Conservation (phyloP, 1,284 basidiomycete species). For the Cutaneotrichosporon sp. region DNA sequence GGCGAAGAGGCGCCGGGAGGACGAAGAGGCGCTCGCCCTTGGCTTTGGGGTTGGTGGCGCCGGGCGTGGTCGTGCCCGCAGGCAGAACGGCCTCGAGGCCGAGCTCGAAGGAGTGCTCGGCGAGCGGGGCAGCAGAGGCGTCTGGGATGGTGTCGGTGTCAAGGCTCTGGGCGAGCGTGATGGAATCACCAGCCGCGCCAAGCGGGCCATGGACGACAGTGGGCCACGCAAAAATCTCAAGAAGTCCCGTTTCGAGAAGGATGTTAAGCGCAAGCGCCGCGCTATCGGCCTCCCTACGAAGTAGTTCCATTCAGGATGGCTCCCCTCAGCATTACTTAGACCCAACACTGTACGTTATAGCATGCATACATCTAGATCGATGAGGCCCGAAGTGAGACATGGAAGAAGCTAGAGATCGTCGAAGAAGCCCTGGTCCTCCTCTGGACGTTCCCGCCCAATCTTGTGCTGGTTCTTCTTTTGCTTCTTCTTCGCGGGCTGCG, state of each 20-base stretch:
- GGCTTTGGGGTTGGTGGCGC: slow-evolving; percentile 54
- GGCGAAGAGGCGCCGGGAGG: slow-evolving; percentile 65
- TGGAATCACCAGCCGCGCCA: slow-evolving; percentile 53
- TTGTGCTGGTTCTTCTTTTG: slow-evolving; percentile 41
- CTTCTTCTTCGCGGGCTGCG: slow-evolving; percentile 29
- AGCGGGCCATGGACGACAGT: neutral
- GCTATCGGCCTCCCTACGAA: slow-evolving; percentile 17
- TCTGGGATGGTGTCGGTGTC: slow-evolving; percentile 55
- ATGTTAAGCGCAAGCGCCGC: slow-evolving; percentile 52
- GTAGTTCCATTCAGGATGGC: too few species aligned
- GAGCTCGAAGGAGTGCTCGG: slow-evolving; percentile 76
- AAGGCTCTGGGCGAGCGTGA: slow-evolving; percentile 56
- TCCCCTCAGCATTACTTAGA: too few species aligned
- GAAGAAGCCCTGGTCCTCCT: slow-evolving; percentile 62
- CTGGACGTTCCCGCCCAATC: slow-evolving; percentile 21
- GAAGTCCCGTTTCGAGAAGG: slow-evolving; percentile 70
- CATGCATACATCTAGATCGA: slow-evolving; percentile 3
- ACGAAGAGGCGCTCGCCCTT: slow-evolving; percentile 89
- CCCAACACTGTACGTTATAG: slow-evolving; percentile 3
- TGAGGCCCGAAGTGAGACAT: neutral
- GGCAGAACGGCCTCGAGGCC: slow-evolving; percentile 72
- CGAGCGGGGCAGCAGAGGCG: slow-evolving; percentile 50
- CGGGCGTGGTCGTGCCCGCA: slow-evolving; percentile 54
- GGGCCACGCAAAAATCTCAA: slow-evolving; percentile 52
- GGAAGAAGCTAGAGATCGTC: slow-evolving; percentile 53